These are phyloP conservation scores for Naganishia albida DNA, from an alignment of 1,284 basidiomycete species.

Conservation along the genomic window DNA sequence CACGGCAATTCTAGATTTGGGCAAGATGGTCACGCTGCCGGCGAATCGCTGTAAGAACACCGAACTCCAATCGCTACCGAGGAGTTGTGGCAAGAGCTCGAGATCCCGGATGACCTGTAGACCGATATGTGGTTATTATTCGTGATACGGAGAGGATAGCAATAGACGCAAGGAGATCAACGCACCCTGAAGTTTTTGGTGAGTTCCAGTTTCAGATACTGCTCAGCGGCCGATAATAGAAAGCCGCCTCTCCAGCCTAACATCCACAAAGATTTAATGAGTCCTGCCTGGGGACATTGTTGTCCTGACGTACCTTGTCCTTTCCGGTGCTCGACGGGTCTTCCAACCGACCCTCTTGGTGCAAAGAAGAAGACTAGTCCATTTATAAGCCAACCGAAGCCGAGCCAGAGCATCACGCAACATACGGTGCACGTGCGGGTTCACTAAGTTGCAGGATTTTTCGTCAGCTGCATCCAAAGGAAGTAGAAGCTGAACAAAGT, in stretches of 20 bases:
- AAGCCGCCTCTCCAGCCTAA: conserved; percentile 94
- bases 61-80: conserved; percentile 92
- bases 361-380: conserved; percentile 85
- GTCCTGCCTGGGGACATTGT: not conserved
- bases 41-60: conserved; percentile 75
- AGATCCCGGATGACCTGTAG: conserved; percentile 81
- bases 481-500: not conserved
- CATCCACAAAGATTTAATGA: not conserved
- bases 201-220: conserved; percentile 89
- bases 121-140: conserved; percentile 25
- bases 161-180: conserved; percentile 1
- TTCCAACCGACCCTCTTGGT: conserved; percentile 87
- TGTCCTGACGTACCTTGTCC: conserved; percentile 67
- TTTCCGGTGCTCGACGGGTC: conserved; percentile 86
- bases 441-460: conserved; percentile 82
- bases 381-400: not conserved
- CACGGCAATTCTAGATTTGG: conserved; percentile 73
- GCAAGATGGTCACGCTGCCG: conserved; percentile 68
- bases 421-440: conserved; percentile 82
- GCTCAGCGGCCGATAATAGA: conserved; percentile 83
- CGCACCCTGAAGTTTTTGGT: conserved; percentile 88
- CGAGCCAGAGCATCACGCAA: not conserved
- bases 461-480: not conserved
- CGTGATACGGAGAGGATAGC: not conserved
- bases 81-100: conserved; percentile 78